A percentile compares a stretch with the other conserved stretches of the same genome.
Evolutionary conservation across 2,329 filamentous ascomycete genomes (phyloP).

Genomic region (Phialophora macrospora): DNA sequence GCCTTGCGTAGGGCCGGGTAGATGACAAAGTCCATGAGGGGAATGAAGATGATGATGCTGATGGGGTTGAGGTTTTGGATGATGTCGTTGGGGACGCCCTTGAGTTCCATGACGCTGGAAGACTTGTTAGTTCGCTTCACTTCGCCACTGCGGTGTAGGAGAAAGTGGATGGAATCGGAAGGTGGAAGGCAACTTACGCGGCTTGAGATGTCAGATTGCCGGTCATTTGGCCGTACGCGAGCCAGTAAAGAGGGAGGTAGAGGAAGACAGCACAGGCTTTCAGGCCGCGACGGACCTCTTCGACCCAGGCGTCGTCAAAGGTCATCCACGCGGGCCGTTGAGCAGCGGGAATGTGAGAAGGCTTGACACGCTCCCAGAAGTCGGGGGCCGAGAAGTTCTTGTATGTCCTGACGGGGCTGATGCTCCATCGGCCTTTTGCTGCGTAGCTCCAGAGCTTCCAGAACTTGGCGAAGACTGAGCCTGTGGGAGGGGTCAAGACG

Average conservation of each 20-base stretch:
- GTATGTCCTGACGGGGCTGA: slow-evolving; percentile 63
- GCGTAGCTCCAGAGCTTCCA: slow-evolving; percentile 64
- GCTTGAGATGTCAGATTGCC: slow-evolving; percentile 63
- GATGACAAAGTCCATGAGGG: slow-evolving; percentile 58
- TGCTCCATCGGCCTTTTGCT: slow-evolving; percentile 66
- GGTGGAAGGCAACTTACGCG: slow-evolving; percentile 39
- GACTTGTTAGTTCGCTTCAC: background rate
- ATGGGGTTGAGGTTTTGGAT: slow-evolving; percentile 62
- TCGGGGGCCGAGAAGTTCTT: slow-evolving; percentile 61
- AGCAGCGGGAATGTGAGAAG: slow-evolving; percentile 64
- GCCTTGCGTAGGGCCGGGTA: slow-evolving; percentile 57
- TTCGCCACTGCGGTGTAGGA: background rate
- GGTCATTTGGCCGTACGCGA: slow-evolving; percentile 62
- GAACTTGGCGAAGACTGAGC: slow-evolving; percentile 73
- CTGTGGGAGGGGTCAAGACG: slow-evolving; percentile 67
- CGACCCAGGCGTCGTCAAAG: slow-evolving; percentile 82
- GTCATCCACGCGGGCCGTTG: slow-evolving; percentile 74
- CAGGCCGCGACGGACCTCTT: slow-evolving; percentile 73
- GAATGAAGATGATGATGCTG: slow-evolving; percentile 60
- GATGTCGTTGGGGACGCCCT: slow-evolving; percentile 61
- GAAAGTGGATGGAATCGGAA: no score
- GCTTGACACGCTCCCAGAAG: slow-evolving; percentile 74
- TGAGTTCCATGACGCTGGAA: slow-evolving; percentile 52
- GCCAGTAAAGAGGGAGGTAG: slow-evolving; percentile 61
- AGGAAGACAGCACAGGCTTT: slow-evolving; percentile 72